Evolutionary conservation across 148 eudicot genomes (phyloP), one percentile per base, ranked within the genome.

Genomic region (Chenopodium formosanum): DNA sequence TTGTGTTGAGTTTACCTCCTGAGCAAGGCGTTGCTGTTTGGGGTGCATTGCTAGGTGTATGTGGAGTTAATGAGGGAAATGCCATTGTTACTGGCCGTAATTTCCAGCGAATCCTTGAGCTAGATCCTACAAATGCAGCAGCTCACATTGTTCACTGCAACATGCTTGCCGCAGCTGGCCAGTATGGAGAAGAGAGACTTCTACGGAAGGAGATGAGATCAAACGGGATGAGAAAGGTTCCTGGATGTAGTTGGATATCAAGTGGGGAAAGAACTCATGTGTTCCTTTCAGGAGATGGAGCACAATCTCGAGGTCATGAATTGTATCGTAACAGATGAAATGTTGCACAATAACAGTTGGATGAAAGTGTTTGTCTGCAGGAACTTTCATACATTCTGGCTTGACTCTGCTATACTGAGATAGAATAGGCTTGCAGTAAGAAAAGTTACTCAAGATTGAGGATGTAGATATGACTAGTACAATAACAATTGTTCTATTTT

Each of bases 41-140:
- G 89, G 89, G 89, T 73, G 83, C 90, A 58, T 74, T 88, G 32
- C 74, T 88, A 69, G 88, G 89, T 72, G 82, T 84, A 27, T 88
- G 90, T 72, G 87, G 89, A 67, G 70, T 88, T n/a, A 56, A 66
- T 60, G 87, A 87, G 82, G 84, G 78, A 29, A 87, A 73, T 73
- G 46, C 73, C 58, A 81, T 82, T 56, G 69, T 84, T 58, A 82
- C 87, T 82, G 25, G 16, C 16, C 85, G 83, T 32, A 66, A 85
- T 29, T 80, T 85, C 44, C 64, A 67, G 62, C 71, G 68, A 76
- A 77, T 84, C 34, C 79, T 82, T 58, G 80, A 84, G 75, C 69
- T 87, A 73, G 89, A 87, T 79, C 83, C 89, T 73, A 34, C 19
- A 50, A 87, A 87, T 84, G 79, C 83, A 65, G 76, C 87, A 22